Base-by-base conservation (phyloP, 1,284 basidiomycete genomes). In the Malassezia slooffiae region DNA sequence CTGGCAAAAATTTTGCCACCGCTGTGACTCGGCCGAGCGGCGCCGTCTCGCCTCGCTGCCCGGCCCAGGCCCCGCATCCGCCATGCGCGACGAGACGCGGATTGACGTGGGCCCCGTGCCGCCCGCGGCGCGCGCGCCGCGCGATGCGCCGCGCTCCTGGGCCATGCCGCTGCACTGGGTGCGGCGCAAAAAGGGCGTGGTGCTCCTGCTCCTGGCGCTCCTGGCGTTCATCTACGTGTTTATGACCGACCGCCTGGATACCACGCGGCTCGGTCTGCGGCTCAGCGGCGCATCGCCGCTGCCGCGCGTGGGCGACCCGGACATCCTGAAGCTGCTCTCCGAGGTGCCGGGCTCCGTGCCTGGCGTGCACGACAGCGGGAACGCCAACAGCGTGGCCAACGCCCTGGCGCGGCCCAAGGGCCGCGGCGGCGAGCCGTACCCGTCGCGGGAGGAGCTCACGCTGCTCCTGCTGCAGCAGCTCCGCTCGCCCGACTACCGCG, bases 341-440 rank as follows among this genome's bases (percentile, higher is more conserved):
- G 31, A 17, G 9, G 27, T 42, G 15, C 46, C 46, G 3, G 46
- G 46, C 16, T 40, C 46, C 4, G 23, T 38, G 9, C 46, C 45
- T 3, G 46, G 46, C 20, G 17, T 33, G 9, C 17, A 13, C 1
- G 24, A 21, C 7, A 8, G 16, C 7, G n/a, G 13, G 9, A 17
- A 26, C 8, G 8, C 24, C 8, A 26, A 16, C 3, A 4, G 11
- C 16, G 20, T 17, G 2, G 32, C 12, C 6, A n/a, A 5, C n/a
- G 19, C 16, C 15, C 5, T 10, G 4, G 15, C 29, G 15, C 19
- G 8, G 22, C 26, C 39, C 23, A 20, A 21, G 3, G 40, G 40
- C 2, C 40, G 40, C 22, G n/a, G 29, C 19, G 46, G 46, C 31
- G 24, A 28, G 35, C 5, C 32, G 19, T 48, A 48, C 21, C 46